Percentiles rank a stretch among this genome's conserved stretches.
These are phyloP conservation scores for Amanita pallidorosea DNA, from an alignment of 768 basidiomycete species.

Conservation along the genomic window DNA sequence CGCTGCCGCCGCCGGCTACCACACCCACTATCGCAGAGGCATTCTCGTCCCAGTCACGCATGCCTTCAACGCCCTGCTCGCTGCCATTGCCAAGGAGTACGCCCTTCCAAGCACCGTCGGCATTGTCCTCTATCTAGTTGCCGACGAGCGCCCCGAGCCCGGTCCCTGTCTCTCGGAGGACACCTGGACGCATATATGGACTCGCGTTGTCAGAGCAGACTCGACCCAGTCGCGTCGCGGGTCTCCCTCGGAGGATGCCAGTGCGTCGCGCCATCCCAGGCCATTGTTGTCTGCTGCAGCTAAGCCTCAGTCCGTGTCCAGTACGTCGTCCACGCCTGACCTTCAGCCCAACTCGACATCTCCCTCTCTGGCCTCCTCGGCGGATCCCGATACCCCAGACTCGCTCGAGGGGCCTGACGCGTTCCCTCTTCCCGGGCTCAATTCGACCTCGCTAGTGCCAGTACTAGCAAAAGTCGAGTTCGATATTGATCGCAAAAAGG, in stretches of 20 bases:
- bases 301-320: constrained; percentile 34
- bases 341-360: constrained; percentile 36
- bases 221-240: constrained; percentile 16
- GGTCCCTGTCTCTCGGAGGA: constrained; percentile 83
- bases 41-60: constrained; percentile 81
- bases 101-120: constrained; percentile 82
- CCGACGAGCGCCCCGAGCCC: constrained; percentile 37
- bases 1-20: constrained; percentile 59
- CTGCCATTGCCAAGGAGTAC: constrained; percentile 88
- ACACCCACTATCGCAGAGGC: constrained; percentile 72
- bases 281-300: constrained; percentile 36
- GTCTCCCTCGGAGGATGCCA: constrained; percentile 9
- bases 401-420: constrained; percentile 30
- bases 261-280: constrained; percentile 21
- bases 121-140: constrained; percentile 72
- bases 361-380: constrained; percentile 35
- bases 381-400: constrained; percentile 42
- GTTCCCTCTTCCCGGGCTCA: constrained; percentile 57
- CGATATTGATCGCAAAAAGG: constrained; percentile 75
- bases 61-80: constrained; percentile 72
- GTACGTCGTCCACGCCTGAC: constrained; percentile 45
- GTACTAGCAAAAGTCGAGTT: constrained; percentile 94
- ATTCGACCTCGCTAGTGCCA: constrained; percentile 56
- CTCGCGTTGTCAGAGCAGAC: constrained; percentile 55
- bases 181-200: constrained; percentile 85